Conservation (phyloP, 768 basidiomycete genomes). For the Podaxis sp. region DNA sequence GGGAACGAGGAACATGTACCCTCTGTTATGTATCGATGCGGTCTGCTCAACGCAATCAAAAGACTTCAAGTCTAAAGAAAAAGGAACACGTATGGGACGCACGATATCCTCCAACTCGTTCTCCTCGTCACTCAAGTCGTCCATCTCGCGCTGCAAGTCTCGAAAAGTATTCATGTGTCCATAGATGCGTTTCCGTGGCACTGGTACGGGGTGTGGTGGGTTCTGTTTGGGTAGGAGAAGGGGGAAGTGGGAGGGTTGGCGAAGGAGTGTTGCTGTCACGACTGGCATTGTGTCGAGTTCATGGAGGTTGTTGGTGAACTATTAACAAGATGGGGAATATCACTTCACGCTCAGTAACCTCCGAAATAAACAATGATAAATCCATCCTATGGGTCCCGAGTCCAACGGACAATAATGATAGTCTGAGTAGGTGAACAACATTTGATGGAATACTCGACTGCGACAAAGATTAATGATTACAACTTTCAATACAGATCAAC, state of each 20-base stretch:
- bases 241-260: slow-evolving; percentile 59
- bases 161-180: slow-evolving; percentile 58
- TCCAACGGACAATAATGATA: not conserved
- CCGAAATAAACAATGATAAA: not conserved
- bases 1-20: slow-evolving; percentile 64
- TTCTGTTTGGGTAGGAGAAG: slow-evolving; percentile 62
- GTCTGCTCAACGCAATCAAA: slow-evolving; percentile 34
- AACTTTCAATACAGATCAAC: not conserved
- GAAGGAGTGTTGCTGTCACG: slow-evolving; percentile 70
- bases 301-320: not conserved
- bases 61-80: slow-evolving; percentile 10
- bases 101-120: slow-evolving; percentile 76
- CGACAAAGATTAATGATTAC: not conserved
- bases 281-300: slow-evolving; percentile 31
- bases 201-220: slow-evolving; percentile 59
- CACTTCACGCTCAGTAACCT: not conserved
- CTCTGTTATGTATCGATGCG: slow-evolving; percentile 56
- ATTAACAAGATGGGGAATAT: not conserved
- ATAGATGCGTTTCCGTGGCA: slow-evolving; percentile 46
- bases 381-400: not conserved
- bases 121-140: slow-evolving; percentile 83
- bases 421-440: not conserved
- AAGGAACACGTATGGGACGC: slow-evolving; percentile 18
- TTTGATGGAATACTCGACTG: too few species aligned
- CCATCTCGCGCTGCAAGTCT: slow-evolving; percentile 72